Base-by-base conservation (phyloP, 1,139 yeast genomes). In the Chernovozyma aurita region DNA sequence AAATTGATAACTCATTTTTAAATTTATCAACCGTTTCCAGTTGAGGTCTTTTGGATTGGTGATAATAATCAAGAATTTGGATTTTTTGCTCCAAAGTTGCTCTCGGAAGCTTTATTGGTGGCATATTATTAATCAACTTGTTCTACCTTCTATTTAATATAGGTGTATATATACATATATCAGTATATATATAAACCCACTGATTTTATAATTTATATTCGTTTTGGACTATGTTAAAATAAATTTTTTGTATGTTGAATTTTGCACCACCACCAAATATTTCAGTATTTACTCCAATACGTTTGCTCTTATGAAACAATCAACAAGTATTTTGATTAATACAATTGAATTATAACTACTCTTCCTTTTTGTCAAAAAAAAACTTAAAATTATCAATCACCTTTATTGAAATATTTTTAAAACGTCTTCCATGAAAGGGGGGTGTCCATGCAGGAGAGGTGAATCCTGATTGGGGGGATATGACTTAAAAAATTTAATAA, bases 81-180 rank as follows among this genome's bases (percentile, higher is more conserved):
- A 77, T 65, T 52, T 77, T 77, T 50, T 77, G 78, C 53, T 75
- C 81, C 38, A 77, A 59, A 17, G 77, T 76, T 14, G 82, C 80
- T 42, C 83, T 57, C 5, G 80, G 79, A 32, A 65, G 66, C 53
- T 64, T 62, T 12, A 44, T 46, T 18, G 50, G 50, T 24, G 58
- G 47, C 61, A 55, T 53, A 22, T 25, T 40, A n/a, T n/a, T n/a
- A n/a, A n/a, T n/a, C n/a, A n/a, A n/a, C 28, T n/a, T 25, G 28
- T n/a, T 7, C 14, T n/a, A n/a, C 13, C 6, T 27, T 13, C 16
- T n/a, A n/a, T n/a, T 20, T 20, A 20, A 20, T 20, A 20, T 20
- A 20, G 6, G 9, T 20, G 22, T 20, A 20, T 20, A 20, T 20
- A 20, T 20, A 20, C 9, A 20, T 20, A 9, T 20, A 9, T 20